Base-by-base conservation (phyloP, 768 basidiomycete species). In the Naganishia vishniacii region DNA sequence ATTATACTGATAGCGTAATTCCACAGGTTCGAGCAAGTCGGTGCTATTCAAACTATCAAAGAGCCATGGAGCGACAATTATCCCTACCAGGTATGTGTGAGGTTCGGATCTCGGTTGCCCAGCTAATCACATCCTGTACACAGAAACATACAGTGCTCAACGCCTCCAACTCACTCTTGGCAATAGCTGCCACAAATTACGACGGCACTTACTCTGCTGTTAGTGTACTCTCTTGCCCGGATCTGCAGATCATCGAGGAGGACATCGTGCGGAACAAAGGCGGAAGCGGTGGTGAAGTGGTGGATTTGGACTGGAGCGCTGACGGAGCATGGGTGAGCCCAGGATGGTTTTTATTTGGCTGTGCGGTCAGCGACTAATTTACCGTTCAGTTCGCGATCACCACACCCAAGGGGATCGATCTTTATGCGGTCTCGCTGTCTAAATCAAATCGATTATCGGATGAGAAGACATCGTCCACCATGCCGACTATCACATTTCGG, bases 91-190 rank as follows among this genome's bases (percentile, higher is more conserved):
- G 93, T 90, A 69, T 53, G 80, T 75, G n/a, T n/a, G 13, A 16
- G 47, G 26, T 12, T 28, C 16, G 37, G 20, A 6, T 16, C 12
- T 11, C 15, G n/a, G 12, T n/a, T n/a, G 3, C n/a, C 13, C n/a
- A 41, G n/a, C 49, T 42, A 11, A 51, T 12, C 62, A 65, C 60
- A 69, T 23, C 31, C 8, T 23, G 44, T 8, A 26, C 25, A 40
- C 73, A 95, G 93, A 93, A 89, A 85, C 86, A 92, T 25, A 92
- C 91, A 1, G 82, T 84, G 1, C 79, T 97, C 61, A 91, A 91
- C 42, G 85, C 85, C 6, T 81, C 86, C 69, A 82, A 83, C 25
- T 80, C 78, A 26, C 75, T 87, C 42, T 73, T 94, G 5, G 87
- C 84, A 4, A 83, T 86, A 37, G 89, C 79, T 12, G 76, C 85